Evolutionary conservation across 345 rosid genomes (phyloP).

Genomic region (Eucalyptus camaldulensis): DNA sequence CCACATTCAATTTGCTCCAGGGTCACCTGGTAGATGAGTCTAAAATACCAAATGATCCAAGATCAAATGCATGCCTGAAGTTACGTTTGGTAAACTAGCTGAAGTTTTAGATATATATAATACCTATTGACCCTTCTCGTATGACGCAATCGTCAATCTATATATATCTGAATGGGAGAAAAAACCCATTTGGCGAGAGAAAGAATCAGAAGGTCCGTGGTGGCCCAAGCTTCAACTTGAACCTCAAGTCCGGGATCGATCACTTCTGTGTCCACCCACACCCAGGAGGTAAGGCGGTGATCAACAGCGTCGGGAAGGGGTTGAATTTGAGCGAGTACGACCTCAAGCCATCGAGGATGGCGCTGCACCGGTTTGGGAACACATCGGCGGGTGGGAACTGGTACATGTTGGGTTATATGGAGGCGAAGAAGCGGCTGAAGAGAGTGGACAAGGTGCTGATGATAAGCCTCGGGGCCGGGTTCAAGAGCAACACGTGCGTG

Average conservation of each 20-base stretch:
- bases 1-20: too few relatives aligned
- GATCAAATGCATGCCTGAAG: too few relatives aligned
- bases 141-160: too few relatives aligned
- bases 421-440: slow-evolving; percentile 43
- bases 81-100: too few relatives aligned
- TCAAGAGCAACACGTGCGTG: slow-evolving; percentile 44
- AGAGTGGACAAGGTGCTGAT: slow-evolving; percentile 27
- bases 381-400: slow-evolving; percentile 74
- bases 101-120: too few relatives aligned
- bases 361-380: slow-evolving; percentile 64
- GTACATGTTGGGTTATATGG: slow-evolving; percentile 67
- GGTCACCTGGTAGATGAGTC: too few relatives aligned
- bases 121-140: too few relatives aligned
- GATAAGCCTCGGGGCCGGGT: slow-evolving; percentile 63
- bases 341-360: slow-evolving; percentile 71
- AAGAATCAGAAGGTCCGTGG: background rate
- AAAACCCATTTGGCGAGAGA: background rate
- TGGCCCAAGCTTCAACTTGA: slow-evolving; percentile 1
- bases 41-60: too few relatives aligned
- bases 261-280: slow-evolving; percentile 69
- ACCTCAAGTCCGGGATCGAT: slow-evolving; percentile 56
- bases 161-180: too few relatives aligned
- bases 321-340: slow-evolving; percentile 42
- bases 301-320: slow-evolving; percentile 50
- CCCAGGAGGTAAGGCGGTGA: slow-evolving; percentile 66